phyloP scores from a whole-genome alignment of 352 stramenopile genomes.

The Phytophthora vignae region DNA sequence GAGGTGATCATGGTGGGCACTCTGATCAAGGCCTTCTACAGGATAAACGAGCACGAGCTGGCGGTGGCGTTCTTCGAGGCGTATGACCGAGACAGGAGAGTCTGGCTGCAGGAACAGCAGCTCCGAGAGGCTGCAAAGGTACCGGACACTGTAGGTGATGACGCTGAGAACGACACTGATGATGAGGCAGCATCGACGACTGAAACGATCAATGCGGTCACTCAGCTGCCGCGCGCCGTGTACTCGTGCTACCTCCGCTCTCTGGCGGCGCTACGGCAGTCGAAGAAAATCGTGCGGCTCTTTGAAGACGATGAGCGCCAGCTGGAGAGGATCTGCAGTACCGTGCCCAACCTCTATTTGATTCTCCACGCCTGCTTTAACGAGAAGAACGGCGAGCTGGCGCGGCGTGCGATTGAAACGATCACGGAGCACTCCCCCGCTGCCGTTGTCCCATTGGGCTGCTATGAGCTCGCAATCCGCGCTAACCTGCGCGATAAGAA shows the following conservation, averaged over 20 bases:
- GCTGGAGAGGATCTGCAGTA: slow-evolving; percentile 36
- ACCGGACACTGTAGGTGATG: not conserved
- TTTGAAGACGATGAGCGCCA: slow-evolving; percentile 36
- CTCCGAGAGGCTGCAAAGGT: slow-evolving; percentile 29
- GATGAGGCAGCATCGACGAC: slow-evolving; percentile 13
- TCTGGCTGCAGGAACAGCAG: slow-evolving; percentile 43
- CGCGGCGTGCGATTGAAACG: slow-evolving; percentile 41
- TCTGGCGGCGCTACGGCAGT: slow-evolving; percentile 32
- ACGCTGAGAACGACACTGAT: not conserved
- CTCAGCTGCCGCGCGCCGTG: slow-evolving; percentile 23
- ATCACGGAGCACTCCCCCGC: slow-evolving; percentile 32
- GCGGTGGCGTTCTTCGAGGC: slow-evolving; percentile 43
- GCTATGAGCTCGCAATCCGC: slow-evolving; percentile 49
- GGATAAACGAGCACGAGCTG: slow-evolving; percentile 35
- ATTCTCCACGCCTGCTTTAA: slow-evolving; percentile 40
- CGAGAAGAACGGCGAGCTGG: slow-evolving; percentile 44
- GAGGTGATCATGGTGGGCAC: slow-evolving; percentile 37
- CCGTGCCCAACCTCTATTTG: slow-evolving; percentile 35
- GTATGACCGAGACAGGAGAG: slow-evolving; percentile 41
- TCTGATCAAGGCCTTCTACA: slow-evolving; percentile 35
- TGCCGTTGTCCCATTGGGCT: slow-evolving; percentile 39
- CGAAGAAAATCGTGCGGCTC: slow-evolving; percentile 41
- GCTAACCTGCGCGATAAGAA: slow-evolving; percentile 42
- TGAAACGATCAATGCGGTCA: slow-evolving; percentile 17
- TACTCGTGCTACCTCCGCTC: slow-evolving; percentile 44